Conservation (phyloP, 2,329 filamentous ascomycete species). For the Waltergamsia citrina region DNA sequence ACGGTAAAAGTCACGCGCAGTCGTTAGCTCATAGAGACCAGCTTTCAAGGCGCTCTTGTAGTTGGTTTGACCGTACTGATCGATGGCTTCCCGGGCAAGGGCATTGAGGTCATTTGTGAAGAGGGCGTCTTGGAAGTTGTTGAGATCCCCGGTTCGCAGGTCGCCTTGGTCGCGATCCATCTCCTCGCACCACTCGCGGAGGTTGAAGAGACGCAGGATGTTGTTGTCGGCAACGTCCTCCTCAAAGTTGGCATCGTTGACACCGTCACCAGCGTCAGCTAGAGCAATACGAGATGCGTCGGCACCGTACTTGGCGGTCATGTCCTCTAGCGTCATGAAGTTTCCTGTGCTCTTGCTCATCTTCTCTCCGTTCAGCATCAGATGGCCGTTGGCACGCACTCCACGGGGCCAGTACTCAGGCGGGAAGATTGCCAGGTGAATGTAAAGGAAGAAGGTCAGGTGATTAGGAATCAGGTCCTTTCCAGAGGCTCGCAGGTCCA, state of each 20-base stretch:
- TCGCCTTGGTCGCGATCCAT: constrained; percentile 56
- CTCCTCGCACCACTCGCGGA: constrained; percentile 91
- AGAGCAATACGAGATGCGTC: constrained; percentile 87
- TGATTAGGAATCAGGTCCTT: constrained; percentile 94
- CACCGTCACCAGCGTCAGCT: constrained; percentile 88
- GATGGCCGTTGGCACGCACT: constrained; percentile 83
- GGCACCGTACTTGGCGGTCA: constrained; percentile 86
- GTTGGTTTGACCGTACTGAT: constrained; percentile 70
- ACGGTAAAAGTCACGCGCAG: constrained; percentile 72
- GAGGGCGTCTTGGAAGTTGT: constrained; percentile 75
- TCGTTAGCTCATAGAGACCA: constrained; percentile 7
- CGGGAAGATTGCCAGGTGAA: constrained; percentile 83
- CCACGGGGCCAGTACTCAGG: constrained; percentile 81
- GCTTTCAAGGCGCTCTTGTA: constrained; percentile 70
- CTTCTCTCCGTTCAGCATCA: constrained; percentile 94
- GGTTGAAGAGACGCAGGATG: constrained; percentile 71
- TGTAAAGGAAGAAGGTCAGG: constrained; percentile 91
- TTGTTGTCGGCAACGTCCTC: constrained; percentile 89
- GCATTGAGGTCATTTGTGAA: constrained; percentile 92
- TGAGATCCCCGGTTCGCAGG: constrained; percentile 67
- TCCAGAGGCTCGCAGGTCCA: constrained; percentile 79
- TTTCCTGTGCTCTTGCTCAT: constrained; percentile 98
- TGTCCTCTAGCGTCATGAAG: constrained; percentile 83
- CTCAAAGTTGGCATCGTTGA: constrained; percentile 95
- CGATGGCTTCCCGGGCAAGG: constrained; percentile 66